phyloP scores from a whole-genome alignment of 2,329 filamentous ascomycete genomes.

The Malbranchea zuffiana region DNA sequence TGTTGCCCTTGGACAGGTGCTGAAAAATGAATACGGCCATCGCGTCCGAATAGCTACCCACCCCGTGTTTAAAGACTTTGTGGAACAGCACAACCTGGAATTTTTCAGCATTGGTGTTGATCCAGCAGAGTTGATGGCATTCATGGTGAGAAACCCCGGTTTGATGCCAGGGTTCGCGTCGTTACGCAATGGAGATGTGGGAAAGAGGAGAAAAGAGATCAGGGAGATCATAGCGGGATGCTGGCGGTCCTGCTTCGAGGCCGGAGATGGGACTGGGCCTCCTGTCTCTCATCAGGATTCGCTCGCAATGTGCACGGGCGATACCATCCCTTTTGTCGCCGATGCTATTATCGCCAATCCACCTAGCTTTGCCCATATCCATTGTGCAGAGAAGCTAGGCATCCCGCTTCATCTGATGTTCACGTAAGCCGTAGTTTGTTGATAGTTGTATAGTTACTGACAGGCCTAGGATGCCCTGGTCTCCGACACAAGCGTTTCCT shows the following conservation, averaged over 20 bases:
- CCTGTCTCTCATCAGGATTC: constrained; percentile 43
- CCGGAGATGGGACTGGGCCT: constrained; percentile 54
- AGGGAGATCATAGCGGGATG: constrained; percentile 71
- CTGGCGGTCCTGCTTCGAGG: constrained; percentile 76
- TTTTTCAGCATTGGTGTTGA: constrained; percentile 71
- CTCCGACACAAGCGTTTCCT: constrained; percentile 71
- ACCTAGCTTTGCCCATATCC: constrained; percentile 64
- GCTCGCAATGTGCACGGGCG: constrained; percentile 34
- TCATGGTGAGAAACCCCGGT: constrained; percentile 83
- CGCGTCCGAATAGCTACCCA: constrained; percentile 66
- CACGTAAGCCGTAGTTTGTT: constrained; percentile 44
- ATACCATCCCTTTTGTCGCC: constrained; percentile 62
- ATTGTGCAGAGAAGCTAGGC: constrained; percentile 67
- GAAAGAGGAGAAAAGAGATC: constrained; percentile 61
- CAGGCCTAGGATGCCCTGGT: constrained; percentile 65
- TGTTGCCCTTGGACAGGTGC: constrained; percentile 54
- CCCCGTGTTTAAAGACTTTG: constrained; percentile 54
- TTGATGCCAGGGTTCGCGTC: constrained; percentile 74
- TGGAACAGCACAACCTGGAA: constrained; percentile 59
- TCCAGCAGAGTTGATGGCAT: constrained; percentile 67
- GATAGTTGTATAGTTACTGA: constrained; percentile 6
- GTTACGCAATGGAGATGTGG: constrained; percentile 64
- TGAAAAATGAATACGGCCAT: constrained; percentile 57
- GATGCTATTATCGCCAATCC: constrained; percentile 84
- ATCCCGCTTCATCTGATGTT: constrained; percentile 81